Percentiles rank a stretch among this genome's conserved stretches.
These are phyloP conservation scores for Phlebiopsis gigantea DNA, from an alignment of 768 basidiomycete genomes.

Conservation along the genomic window DNA sequence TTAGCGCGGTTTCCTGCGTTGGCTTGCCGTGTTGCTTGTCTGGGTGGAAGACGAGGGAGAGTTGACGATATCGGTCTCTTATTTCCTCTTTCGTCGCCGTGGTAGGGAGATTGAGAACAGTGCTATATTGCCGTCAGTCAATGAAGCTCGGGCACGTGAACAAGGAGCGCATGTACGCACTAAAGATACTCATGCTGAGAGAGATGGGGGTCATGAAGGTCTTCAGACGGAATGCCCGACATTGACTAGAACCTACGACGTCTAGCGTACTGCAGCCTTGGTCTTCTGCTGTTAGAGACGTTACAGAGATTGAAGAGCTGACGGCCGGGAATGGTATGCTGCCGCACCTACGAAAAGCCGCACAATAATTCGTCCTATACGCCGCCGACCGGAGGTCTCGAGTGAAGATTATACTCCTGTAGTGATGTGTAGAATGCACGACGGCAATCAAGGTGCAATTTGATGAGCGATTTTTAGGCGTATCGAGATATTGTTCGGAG, in stretches of 20 bases:
- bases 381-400: neutral
- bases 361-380: neutral
- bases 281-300: too few relatives aligned
- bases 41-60: constrained; percentile 81
- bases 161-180: constrained; percentile 5
- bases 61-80: constrained; percentile 61
- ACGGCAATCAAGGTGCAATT: neutral
- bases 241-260: neutral
- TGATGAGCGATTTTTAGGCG: neutral
- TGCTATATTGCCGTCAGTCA: constrained; percentile 29
- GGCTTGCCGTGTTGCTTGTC: constrained; percentile 69
- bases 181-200: constrained; percentile 18
- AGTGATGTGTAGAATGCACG: neutral
- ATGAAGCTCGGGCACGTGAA: neutral
- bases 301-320: neutral
- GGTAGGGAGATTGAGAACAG: constrained; percentile 65
- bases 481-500: neutral
- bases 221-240: constrained; percentile 2
- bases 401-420: neutral
- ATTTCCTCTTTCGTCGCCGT: constrained; percentile 65
- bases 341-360: neutral
- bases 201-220: neutral
- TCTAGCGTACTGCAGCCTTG: too few relatives aligned
- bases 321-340: neutral
- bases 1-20: constrained; percentile 53